These are phyloP conservation scores for Malassezia obtusa DNA, from an alignment of 1,284 basidiomycete species.

Conservation along the genomic window DNA sequence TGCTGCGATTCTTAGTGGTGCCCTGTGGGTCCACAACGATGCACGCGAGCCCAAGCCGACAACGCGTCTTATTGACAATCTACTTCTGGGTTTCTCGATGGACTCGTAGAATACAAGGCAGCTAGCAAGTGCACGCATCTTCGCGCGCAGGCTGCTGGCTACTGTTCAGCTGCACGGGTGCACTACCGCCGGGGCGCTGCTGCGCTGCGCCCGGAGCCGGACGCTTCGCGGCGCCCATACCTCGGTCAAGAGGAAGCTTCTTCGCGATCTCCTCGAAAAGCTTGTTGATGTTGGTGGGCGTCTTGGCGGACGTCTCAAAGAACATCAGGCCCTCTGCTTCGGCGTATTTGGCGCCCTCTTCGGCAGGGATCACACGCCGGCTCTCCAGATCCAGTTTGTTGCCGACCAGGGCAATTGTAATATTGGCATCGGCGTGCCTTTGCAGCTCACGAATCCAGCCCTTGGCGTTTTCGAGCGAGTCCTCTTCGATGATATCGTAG, in stretches of 20 bases:
- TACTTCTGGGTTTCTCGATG: slow-evolving; percentile 59
- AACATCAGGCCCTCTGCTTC: slow-evolving; percentile 91
- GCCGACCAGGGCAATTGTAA: slow-evolving; percentile 70
- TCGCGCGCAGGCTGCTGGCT: not conserved
- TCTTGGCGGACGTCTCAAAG: slow-evolving; percentile 90
- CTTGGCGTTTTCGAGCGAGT: slow-evolving; percentile 82
- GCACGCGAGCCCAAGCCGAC: slow-evolving; percentile 51
- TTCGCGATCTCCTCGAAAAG: slow-evolving; percentile 50
- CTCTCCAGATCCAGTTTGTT: slow-evolving; percentile 80
- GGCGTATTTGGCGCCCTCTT: slow-evolving; percentile 73
- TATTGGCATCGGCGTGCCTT: slow-evolving; percentile 90
- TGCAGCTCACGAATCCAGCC: slow-evolving; percentile 94
- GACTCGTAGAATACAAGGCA: slow-evolving; percentile 2
- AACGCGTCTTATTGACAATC: slow-evolving; percentile 86
- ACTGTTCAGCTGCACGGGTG: slow-evolving; percentile 11
- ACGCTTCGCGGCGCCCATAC: slow-evolving; percentile 17
- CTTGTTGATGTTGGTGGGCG: slow-evolving; percentile 76
- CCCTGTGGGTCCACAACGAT: slow-evolving; percentile 60
- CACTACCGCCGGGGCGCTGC: not conserved
- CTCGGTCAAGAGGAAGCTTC: slow-evolving; percentile 38
- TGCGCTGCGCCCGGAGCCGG: not conserved
- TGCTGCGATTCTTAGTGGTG: slow-evolving; percentile 73
- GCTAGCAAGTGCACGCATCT: slow-evolving; percentile 15
- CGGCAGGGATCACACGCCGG: slow-evolving; percentile 40
- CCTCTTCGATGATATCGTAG: slow-evolving; percentile 44